Conservation (phyloP, 2,329 filamentous ascomycete species). For the Microdochium bolleyi region DNA sequence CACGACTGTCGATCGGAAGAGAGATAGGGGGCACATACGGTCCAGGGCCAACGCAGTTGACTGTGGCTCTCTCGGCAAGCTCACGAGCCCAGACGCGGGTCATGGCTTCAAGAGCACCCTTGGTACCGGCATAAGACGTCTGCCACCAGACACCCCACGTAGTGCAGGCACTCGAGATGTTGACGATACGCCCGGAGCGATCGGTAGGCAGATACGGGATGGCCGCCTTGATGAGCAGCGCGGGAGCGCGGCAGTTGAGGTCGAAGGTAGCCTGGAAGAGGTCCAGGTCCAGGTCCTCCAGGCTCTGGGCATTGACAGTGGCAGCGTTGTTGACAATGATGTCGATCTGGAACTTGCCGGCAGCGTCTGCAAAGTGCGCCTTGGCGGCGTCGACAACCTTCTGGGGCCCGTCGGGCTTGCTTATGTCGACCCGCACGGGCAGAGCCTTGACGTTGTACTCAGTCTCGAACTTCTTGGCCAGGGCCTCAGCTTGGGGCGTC, state of each 20-base stretch:
- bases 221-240: constrained; percentile 47
- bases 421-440: constrained; percentile 55
- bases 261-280: constrained; percentile 48
- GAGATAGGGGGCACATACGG: constrained; percentile 27
- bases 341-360: constrained; percentile 43
- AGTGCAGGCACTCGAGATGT: constrained; percentile 45
- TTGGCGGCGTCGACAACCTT: constrained; percentile 43
- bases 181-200: constrained; percentile 49
- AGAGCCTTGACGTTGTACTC: constrained; percentile 41
- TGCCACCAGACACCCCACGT: constrained; percentile 44
- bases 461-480: constrained; percentile 36
- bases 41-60: constrained; percentile 53
- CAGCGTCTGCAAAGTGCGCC: constrained; percentile 31
- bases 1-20: too few species aligned
- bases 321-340: constrained; percentile 53
- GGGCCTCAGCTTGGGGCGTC: constrained; percentile 31
- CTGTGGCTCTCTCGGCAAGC: constrained; percentile 44
- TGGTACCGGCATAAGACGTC: constrained; percentile 53
- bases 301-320: constrained; percentile 34
- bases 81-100: constrained; percentile 55
- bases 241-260: constrained; percentile 48
- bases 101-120: constrained; percentile 54
- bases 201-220: constrained; percentile 46
- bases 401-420: constrained; percentile 43
- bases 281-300: constrained; percentile 35